Evolutionary conservation across 176 grass and related monocot genomes (phyloP), one percentile per base, ranked within the genome.

Genomic region (Juncus inflexus): DNA sequence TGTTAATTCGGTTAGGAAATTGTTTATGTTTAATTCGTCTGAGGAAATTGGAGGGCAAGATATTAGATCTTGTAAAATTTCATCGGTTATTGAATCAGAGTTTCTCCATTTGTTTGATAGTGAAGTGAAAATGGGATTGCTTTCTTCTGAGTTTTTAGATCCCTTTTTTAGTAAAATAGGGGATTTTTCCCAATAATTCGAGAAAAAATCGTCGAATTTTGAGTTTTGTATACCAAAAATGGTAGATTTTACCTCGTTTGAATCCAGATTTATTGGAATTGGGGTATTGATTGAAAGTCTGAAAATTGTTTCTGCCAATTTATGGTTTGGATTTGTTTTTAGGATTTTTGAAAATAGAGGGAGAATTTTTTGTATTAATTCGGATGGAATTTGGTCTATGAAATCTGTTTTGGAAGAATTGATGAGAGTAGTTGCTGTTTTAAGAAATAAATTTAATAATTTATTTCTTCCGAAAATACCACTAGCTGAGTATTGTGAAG

Each of bases 221-320:
- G 82, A 91, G 7, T 76, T 43, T 3, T 3, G 37, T 63, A 40
- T 65, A 52, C 87, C 84, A 74, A 91, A 96, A 47, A 91, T 61
- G 41, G 63, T 66, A 45, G 53, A 40, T 37, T 73, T 67, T 9
- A 86, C 12, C 2, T 77, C 56, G 52, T 81, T 60, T 59, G 67
- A 49, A 67, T 78, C 67, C 50, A 71, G 58, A 19, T n/a, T 15
- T 15, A 51, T 50, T 49, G 73, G 59, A 64, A 9, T 40, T 52
- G 73, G 12, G 63, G 75, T 58, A 35, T 75, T 66, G 72, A 86
- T 78, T 14, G 91, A 86, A 65, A 96, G 72, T 79, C 76, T 91
- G 60, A 96, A 96, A 81, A 96, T 89, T 69, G 92, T 77, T 65
- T 80, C 75, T 56, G 82, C 64, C 71, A 89, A 63, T 40, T 88